Evolutionary conservation across 1,284 basidiomycete species (phyloP), one percentile per base, ranked within the genome.

Genomic region (Xerocomus amazonicus): DNA sequence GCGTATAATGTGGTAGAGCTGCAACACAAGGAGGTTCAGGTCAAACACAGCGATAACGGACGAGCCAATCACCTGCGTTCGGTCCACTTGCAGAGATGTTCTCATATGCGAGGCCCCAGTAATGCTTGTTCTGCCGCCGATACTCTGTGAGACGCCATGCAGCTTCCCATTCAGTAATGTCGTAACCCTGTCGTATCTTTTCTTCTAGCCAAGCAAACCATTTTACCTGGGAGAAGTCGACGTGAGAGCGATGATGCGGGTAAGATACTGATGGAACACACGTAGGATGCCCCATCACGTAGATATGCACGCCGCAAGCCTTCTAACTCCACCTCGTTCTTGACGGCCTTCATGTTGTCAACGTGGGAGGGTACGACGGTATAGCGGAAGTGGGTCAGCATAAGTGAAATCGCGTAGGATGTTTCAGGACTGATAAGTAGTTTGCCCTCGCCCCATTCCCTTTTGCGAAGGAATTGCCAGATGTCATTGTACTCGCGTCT

Each of bases 171-270:
- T 99, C 96, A 13, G 88, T 90, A 52, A 98, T 84, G 53, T 87
- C 80, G 55, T 88, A 89, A 42, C 87, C 85, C 50, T 86, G 76
- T 19, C 73, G 65, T 19, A 98, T 74, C 67, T 87, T 85, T 57
- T 85, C 74, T 58, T 99, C 94, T 3, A 99, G 74, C 92, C 93
- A 97, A 0, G 92, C 89, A 55, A 96, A 80, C 82, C 89, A 92
- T 55, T 78, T 78, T 23, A 84, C 77, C 80, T 82, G 55, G 19
- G 31, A 31, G 38, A 39, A 33, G 42, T 50, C 42, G 32, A 41
- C 26, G 49, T 64, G 51, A 60, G 63, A 47, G 44, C 9, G 28
- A 46, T 47, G 27, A 44, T 47, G 47, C 4, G 9, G 6, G 26
- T 13, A 35, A 56, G 43, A 46, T 48, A 43, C 6, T 41, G 46